These are phyloP conservation scores for Talaromyces rugulosus DNA, from an alignment of 2,329 filamentous ascomycete species.

Conservation along the genomic window DNA sequence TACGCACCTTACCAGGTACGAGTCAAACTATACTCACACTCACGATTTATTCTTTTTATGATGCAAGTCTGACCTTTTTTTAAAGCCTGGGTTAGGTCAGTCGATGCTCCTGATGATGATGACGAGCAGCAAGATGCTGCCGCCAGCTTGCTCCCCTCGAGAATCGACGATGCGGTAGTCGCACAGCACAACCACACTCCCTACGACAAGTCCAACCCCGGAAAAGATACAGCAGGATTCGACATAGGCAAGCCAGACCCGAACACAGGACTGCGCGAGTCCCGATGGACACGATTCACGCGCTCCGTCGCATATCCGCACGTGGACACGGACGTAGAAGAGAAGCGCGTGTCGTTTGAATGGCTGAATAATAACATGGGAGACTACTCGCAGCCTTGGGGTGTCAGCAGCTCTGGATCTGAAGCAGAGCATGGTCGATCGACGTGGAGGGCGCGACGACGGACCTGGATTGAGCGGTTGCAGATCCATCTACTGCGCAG, in stretches of 20 bases:
- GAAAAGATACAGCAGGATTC: neutral
- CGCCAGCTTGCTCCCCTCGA: constrained; percentile 32
- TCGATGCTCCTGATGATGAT: constrained; percentile 34
- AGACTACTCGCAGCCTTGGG: constrained; percentile 50
- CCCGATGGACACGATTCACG: constrained; percentile 45
- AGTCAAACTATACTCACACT: neutral
- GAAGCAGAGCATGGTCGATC: constrained; percentile 44
- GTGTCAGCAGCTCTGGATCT: constrained; percentile 41
- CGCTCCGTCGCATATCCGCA: constrained; percentile 40
- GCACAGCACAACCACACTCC: constrained; percentile 45
- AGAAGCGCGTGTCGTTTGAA: constrained; percentile 41
- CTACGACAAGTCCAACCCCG: constrained; percentile 22
- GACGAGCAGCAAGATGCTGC: constrained; percentile 33
- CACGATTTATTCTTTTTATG: neutral
- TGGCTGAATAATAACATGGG: constrained; percentile 43
- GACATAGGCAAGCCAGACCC: neutral
- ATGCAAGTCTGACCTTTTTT: neutral
- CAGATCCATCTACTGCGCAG: constrained; percentile 71
- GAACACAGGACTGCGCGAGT: constrained; percentile 28
- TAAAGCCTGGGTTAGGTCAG: constrained; percentile 42
- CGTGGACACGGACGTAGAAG: constrained; percentile 26
- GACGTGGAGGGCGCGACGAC: constrained; percentile 47
- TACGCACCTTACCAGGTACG: constrained; percentile 38
- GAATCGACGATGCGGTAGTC: constrained; percentile 37
- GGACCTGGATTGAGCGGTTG: constrained; percentile 55